Evolutionary conservation across 148 eudicot species (phyloP).

Genomic region (Rhododendron ferrugineum): DNA sequence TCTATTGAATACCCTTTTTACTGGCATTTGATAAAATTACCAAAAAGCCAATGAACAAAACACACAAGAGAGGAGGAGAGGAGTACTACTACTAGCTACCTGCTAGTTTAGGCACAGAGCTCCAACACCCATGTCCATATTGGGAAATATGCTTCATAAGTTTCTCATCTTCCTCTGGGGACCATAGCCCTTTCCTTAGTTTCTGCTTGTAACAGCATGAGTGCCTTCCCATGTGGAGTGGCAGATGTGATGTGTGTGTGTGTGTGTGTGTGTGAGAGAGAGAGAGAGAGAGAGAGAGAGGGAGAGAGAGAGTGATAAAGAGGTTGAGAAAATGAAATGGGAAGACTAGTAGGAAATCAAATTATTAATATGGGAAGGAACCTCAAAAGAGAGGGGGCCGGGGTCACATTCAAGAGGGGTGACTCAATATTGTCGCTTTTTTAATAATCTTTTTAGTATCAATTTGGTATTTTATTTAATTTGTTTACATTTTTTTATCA

Average conservation of each 20-base stretch:
- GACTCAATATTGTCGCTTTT: slow-evolving; percentile 18
- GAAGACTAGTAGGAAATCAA: slow-evolving; percentile 67
- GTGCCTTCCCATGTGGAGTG: slow-evolving; percentile 71
- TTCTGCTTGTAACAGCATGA: slow-evolving; percentile 94
- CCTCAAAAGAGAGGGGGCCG: slow-evolving; percentile 19
- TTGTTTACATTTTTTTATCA: neutral
- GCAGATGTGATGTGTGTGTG: slow-evolving; percentile 17
- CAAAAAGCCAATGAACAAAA: neutral
- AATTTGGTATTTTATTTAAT: neutral
- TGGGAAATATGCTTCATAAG: slow-evolving; percentile 76
- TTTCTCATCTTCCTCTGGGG: slow-evolving; percentile 98
- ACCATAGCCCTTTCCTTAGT: slow-evolving; percentile 93
- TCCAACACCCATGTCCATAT: slow-evolving; percentile 94
- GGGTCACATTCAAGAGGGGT: slow-evolving; percentile 41
- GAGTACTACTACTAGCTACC: slow-evolving; percentile 27
- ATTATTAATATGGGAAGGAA: slow-evolving; percentile 58
- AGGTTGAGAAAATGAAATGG: slow-evolving; percentile 57
- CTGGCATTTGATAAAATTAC: neutral
- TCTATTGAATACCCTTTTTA: neutral
- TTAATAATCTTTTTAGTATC: neutral
- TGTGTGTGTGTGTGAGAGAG: too few relatives aligned
- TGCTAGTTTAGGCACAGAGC: slow-evolving; percentile 97
- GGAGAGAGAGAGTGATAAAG: slow-evolving; percentile 25
- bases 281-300: slow-evolving; percentile 26
- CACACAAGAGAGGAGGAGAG: neutral